Base-by-base conservation (phyloP, 1,284 basidiomycete species). In the Cronartium ribicola region DNA sequence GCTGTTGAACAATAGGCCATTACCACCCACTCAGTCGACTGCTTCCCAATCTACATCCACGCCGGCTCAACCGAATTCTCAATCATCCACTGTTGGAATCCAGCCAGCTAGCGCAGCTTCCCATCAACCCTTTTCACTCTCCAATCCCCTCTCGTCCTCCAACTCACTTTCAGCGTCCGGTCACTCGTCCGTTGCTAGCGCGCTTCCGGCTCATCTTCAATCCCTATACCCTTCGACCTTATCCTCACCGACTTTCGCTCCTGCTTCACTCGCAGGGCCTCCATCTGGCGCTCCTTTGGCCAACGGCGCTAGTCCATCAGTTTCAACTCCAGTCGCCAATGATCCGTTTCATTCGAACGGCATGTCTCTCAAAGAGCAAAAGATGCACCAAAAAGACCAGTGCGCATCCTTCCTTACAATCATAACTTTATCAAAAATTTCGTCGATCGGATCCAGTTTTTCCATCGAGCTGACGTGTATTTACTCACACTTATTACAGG, bases 401-500 rank as follows among this genome's bases (percentile, higher is more conserved):
- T 73, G 22, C 10, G 70, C 61, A 20, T 7, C 40, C 51, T 14
- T 37, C 36, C 29, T 60, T 60, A 8, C 8, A 60, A 11, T 20
- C 7, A 20, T 8, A 8, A 11, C 17, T 36, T 60, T 17, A 46
- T 46, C 44, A 8, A 8, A 8, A 8, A 8, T 55, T 11, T 55
- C 1, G n/a, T n/a, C 51, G 29, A 5, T 55, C 17, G 1, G 51
- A 55, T n/a, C 51, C 5, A 2, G 14, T 55, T 55, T 55, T 22
- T 2, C 1, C 17, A 7, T 55, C 51, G 14, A 51, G 10, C 14
- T 51, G 14, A 17, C 3, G 10, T 11, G 14, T 20, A 51, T 11
- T 55, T 1, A 55, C 29, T 22, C 7, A 20, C 17, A 6, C 29
- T 10, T 6, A 13, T 10, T 4, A 96, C 81, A 86, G 91, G 64